Base-by-base conservation (phyloP, 257 asterid genomes). In the Sherardia arvensis region DNA sequence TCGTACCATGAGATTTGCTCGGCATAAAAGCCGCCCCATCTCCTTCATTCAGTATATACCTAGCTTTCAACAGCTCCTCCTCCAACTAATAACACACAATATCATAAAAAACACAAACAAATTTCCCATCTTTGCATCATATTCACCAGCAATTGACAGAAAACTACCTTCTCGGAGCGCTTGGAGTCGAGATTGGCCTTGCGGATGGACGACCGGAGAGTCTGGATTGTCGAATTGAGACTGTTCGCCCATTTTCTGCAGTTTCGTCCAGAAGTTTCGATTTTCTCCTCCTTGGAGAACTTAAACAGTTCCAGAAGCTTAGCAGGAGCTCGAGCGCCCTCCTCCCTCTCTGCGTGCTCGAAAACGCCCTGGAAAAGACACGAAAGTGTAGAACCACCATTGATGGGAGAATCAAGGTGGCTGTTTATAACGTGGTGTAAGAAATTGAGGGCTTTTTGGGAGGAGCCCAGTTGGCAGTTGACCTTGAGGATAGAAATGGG, bases 1-100 rank as follows among this genome's bases (percentile, higher is more conserved):
- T 29, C 67, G 87, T 59, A 59, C 99, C 99, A 58, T 82, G 94
- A 78, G 97, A 83, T 85, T 85, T 93, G 75, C 79, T 78, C 1
- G 99, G 97, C 70, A 93, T 97, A 62, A 77, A 93, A 8, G 94
- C 85, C 18, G 99, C 99, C 15, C 94, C 96, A 80, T 90, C 97
- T 69, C 99, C 97, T 80, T 93, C 99, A 56, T 80, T 87, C 83
- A 93, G 77, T 68, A 80, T 71, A 71, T 87, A 84, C 47, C 81
- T 84, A 67, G 91, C 97, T 80, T 78, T 83, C 40, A 74, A 70
- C 60, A 93, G 68, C 71, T 93, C 96, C 69, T 87, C 99, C 66
- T 85, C 95, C 88, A 90, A 62, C 97, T 90, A 49, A 45, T 67
- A 48, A 27, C 8, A 10, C 47, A 38, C 4, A 3, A 36, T 10